Conservation (phyloP, 1,284 basidiomycete species). For the Ceratobasidium papillatum region DNA sequence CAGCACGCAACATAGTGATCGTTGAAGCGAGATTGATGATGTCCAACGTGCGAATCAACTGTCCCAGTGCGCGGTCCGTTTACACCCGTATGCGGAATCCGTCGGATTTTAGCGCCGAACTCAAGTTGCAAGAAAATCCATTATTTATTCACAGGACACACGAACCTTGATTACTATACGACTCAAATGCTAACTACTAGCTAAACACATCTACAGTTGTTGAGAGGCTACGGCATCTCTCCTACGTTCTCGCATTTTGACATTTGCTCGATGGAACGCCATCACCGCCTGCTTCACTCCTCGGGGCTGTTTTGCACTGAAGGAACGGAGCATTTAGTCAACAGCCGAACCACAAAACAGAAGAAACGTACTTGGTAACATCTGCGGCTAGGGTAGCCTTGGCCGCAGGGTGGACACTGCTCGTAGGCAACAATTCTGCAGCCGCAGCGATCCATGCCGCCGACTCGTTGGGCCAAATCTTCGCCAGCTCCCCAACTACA, state of each 20-base stretch:
- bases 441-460: conserved; percentile 76
- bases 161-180: conserved; percentile 32
- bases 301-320: conserved; percentile 71
- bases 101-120: conserved; percentile 30
- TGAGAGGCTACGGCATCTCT: conserved; percentile 33
- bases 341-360: conserved; percentile 13
- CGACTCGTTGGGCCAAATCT: conserved; percentile 72
- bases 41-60: conserved; percentile 39
- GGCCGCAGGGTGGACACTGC: conserved; percentile 70
- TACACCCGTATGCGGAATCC: conserved; percentile 29
- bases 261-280: conserved; percentile 48
- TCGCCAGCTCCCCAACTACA: conserved; percentile 76
- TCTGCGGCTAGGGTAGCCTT: conserved; percentile 79
- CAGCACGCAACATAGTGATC: conserved; percentile 30
- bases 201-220: conserved; percentile 27
- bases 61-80: conserved; percentile 24
- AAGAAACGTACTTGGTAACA: conserved; percentile 69
- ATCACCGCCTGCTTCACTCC: conserved; percentile 79
- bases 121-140: background rate
- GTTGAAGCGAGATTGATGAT: conserved; percentile 16
- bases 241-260: conserved; percentile 47
- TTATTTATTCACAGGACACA: conserved; percentile 33
- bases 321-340: conserved; percentile 58
- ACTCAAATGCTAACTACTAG: conserved; percentile 7
- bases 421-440: conserved; percentile 73